Base-by-base conservation (phyloP, 257 asterid genomes). In the Solanum arcanum region DNA sequence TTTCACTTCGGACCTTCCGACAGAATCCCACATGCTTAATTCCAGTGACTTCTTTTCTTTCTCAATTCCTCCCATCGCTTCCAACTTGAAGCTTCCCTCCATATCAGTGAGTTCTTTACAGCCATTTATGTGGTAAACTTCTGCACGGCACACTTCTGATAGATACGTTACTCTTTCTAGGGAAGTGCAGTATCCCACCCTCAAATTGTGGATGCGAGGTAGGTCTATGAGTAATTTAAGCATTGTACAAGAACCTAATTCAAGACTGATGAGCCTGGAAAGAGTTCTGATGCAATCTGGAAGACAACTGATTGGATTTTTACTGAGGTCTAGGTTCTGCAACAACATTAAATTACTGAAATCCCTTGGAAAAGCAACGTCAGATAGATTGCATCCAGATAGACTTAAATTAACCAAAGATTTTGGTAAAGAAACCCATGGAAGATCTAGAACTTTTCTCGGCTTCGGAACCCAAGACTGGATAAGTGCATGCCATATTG, bases 101-200 rank as follows among this genome's bases (percentile, higher is more conserved):
- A 41, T 6, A 23, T 75, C 12, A 23, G 21, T 23, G 33, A 75
- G 83, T 41, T 12, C 12, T 41, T 75, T 75, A 41, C 83, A 75
- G 12, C 35, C 83, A 75, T 0, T 12, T 41, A 7, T 0, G 6
- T 6, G 5, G 12, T 0, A 0, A 23, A 2, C 0, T 41, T 0
- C 3, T 7, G 83, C 33, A 23, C 83, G 83, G 35, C 35, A 75
- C 10, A 21, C 83, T 41, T 23, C 59, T 12, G 83, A 75, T 75
- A 23, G 12, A 75, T 75, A 75, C 3, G 56, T 75, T 6, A 75
- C 83, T 23, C 6, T 39, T 75, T 75, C 56, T 7, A 75, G 35
- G 83, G 83, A 75, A 75, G 35, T 75, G 59, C 83, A 75, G 21
- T 41, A 0, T 39, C 35, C 12, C 20, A 75, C 2, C 4, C 12